phyloP scores from a whole-genome alignment of 306 rosid genomes.

The Abrus precatorius region DNA sequence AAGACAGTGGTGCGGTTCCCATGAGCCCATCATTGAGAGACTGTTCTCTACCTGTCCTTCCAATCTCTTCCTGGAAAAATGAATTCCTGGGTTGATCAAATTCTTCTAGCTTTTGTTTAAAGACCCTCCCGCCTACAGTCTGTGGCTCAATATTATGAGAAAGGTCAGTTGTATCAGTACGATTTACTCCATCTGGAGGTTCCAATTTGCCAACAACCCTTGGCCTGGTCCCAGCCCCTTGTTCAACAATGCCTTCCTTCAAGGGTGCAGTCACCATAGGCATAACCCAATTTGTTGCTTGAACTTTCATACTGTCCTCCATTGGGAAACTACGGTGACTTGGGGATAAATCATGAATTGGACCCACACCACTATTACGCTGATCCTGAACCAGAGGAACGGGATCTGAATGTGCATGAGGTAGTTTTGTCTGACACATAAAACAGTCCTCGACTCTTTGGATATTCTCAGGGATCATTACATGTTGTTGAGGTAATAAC shows the following conservation, averaged over 20 bases:
- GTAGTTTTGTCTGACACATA: slow-evolving; percentile 80
- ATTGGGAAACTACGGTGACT: slow-evolving; percentile 58
- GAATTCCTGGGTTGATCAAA: slow-evolving; percentile 51
- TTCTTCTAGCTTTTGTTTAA: slow-evolving; percentile 52
- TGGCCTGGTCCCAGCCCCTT: slow-evolving; percentile 57
- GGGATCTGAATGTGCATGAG: slow-evolving; percentile 90
- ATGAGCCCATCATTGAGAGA: slow-evolving; percentile 55
- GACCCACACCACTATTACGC: slow-evolving; percentile 47
- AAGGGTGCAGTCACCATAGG: slow-evolving; percentile 50
- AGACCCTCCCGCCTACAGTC: slow-evolving; percentile 55
- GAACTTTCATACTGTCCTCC: slow-evolving; percentile 64
- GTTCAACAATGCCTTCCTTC: slow-evolving; percentile 63
- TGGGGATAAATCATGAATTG: slow-evolving; percentile 61
- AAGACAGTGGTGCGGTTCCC: slow-evolving; percentile 47
- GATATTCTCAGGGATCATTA: slow-evolving; percentile 57
- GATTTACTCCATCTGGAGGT: slow-evolving; percentile 55
- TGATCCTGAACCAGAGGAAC: slow-evolving; percentile 60
- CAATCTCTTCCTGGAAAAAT: slow-evolving; percentile 46
- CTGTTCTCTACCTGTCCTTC: slow-evolving; percentile 57
- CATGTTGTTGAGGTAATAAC: slow-evolving; percentile 64
- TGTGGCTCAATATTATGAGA: slow-evolving; percentile 54
- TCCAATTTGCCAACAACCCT: slow-evolving; percentile 58
- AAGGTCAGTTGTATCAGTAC: slow-evolving; percentile 48
- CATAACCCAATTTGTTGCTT: slow-evolving; percentile 55
- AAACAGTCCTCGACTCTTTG: slow-evolving; percentile 66